These are phyloP conservation scores for Dysphania ambrosioides DNA, from an alignment of 148 eudicot genomes.

Conservation along the genomic window DNA sequence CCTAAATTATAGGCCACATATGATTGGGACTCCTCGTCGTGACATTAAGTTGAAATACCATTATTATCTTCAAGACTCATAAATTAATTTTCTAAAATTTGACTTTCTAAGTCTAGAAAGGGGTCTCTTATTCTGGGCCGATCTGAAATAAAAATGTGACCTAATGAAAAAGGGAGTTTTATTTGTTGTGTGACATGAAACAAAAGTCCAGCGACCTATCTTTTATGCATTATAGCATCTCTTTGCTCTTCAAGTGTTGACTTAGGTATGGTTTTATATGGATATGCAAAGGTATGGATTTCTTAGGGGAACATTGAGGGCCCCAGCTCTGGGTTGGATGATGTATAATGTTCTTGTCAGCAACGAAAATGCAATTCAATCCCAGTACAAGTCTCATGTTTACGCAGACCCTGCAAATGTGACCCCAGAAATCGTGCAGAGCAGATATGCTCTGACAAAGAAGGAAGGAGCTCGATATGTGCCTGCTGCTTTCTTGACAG, in stretches of 20 bases:
- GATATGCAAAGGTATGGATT: conserved; percentile 61
- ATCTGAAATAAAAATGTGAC: no score
- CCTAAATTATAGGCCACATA: no score
- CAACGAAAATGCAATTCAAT: conserved; percentile 76
- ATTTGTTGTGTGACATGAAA: neutral
- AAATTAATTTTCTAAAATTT: no score
- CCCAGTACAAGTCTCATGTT: conserved; percentile 92
- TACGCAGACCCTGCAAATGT: conserved; percentile 81
- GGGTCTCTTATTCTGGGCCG: neutral
- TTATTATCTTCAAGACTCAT: no score
- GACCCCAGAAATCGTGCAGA: conserved; percentile 63
- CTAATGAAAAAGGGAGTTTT: neutral
- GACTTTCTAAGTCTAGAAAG: neutral
- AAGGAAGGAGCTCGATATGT: conserved; percentile 86
- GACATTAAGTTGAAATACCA: no score
- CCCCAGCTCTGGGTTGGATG: conserved; percentile 99
- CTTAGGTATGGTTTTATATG: neutral
- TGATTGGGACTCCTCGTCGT: no score
- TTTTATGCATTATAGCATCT: neutral
- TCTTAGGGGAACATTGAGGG: conserved; percentile 81
- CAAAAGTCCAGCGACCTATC: neutral
- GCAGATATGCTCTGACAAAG: conserved; percentile 74
- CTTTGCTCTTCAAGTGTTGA: neutral
- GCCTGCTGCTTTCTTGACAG: conserved; percentile 96
- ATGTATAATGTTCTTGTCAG: conserved; percentile 96